Evolutionary conservation across 2,329 filamentous ascomycete genomes (phyloP).

Genomic region (Arthrobotrys entomopaga): DNA sequence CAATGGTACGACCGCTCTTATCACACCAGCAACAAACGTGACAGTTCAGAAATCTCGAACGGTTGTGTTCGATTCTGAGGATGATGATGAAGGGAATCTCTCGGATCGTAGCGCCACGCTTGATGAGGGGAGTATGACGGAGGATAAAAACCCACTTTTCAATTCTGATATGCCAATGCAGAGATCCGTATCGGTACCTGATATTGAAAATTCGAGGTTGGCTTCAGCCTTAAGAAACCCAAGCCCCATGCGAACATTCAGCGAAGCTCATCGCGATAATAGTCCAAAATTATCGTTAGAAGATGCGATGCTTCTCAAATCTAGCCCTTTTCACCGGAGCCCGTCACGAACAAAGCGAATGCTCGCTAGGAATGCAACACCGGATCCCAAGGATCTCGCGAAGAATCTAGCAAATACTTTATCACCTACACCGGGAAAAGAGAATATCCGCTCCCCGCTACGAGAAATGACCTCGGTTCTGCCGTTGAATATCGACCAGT

Average conservation of each 20-base stretch:
- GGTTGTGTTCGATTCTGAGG: constrained; percentile 38
- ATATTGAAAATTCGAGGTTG: constrained; percentile 11
- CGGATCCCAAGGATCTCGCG: constrained; percentile 35
- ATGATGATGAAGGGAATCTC: constrained; percentile 22
- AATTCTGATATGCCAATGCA: constrained; percentile 18
- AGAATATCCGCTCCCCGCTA: constrained; percentile 37
- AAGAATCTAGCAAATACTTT: constrained; percentile 38
- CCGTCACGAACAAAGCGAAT: constrained; percentile 46
- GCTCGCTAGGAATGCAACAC: constrained; percentile 37
- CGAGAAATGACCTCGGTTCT: constrained; percentile 10
- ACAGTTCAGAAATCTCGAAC: constrained; percentile 13
- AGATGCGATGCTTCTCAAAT: constrained; percentile 26
- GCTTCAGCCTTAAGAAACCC: constrained; percentile 25
- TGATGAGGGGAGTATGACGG: constrained; percentile 19
- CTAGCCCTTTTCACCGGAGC: constrained; percentile 45
- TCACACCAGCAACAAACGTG: neutral
- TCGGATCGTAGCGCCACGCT: constrained; percentile 44
- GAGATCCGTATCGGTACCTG: constrained; percentile 21
- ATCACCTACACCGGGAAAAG: constrained; percentile 30
- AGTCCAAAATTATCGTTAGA: constrained; percentile 43
- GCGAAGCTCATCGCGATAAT: constrained; percentile 30
- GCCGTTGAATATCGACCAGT: constrained; percentile 1
- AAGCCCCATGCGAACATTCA: constrained; percentile 27
- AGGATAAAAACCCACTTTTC: constrained; percentile 24
- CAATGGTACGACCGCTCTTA: neutral